phyloP scores from a whole-genome alignment of 345 rosid genomes.

The Hibiscus mutabilis region DNA sequence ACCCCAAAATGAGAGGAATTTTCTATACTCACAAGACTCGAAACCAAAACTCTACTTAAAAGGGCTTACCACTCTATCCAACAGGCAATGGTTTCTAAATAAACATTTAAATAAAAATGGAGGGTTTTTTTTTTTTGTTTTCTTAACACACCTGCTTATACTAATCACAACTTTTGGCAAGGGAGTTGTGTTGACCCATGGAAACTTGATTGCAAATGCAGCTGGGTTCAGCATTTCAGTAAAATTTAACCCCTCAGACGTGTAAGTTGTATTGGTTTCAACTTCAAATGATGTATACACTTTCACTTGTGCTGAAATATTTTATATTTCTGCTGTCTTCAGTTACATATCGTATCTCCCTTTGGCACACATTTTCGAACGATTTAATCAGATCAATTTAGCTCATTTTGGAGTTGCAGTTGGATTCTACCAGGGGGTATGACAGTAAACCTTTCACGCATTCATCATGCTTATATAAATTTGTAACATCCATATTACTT shows the following conservation, averaged over 20 bases:
- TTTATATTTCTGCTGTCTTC: conserved; percentile 11
- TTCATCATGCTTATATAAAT: too few relatives aligned
- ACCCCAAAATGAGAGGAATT: too few relatives aligned
- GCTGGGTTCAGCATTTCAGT: conserved; percentile 47
- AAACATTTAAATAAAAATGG: background rate
- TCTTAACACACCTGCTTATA: background rate
- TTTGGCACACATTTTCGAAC: conserved; percentile 91
- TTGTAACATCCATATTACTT: too few relatives aligned
- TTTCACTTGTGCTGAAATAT: conserved; percentile 7
- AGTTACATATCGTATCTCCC: conserved; percentile 97
- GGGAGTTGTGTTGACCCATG: conserved; percentile 91
- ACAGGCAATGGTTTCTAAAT: too few relatives aligned
- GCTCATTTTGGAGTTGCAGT: conserved; percentile 73
- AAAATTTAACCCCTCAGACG: conserved; percentile 65
- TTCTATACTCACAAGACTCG: too few relatives aligned
- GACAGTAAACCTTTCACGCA: conserved; percentile 19
- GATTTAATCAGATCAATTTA: conserved; percentile 54
- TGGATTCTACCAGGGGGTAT: conserved; percentile 99
- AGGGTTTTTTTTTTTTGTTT: background rate
- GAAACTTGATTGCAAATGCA: conserved; percentile 72
- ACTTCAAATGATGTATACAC: conserved; percentile 1
- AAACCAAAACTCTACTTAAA: too few relatives aligned
- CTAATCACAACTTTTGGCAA: conserved; percentile 19
- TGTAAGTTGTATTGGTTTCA: conserved; percentile 47
- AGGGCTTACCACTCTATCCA: too few relatives aligned